A percentile compares a stretch with the other conserved stretches of the same genome.
These are phyloP conservation scores for Cajanus cajan DNA, from an alignment of 306 rosid species.

Conservation along the genomic window DNA sequence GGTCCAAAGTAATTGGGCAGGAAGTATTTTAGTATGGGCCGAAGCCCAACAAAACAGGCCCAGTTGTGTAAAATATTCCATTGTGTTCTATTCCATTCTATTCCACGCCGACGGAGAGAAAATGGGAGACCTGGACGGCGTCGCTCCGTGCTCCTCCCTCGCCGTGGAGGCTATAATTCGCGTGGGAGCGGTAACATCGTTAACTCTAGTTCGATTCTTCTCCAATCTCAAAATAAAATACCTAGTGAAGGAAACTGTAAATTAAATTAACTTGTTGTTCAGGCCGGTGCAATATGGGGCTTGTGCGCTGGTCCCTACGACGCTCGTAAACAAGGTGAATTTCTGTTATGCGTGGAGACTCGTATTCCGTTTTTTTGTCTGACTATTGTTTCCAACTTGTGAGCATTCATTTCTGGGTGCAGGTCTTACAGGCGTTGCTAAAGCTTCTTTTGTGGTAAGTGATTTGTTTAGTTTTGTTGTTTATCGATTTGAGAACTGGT, in stretches of 20 bases:
- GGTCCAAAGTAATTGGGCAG: not conserved
- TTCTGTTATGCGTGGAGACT: not conserved
- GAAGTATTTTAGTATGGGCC: not conserved
- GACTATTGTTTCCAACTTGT: not conserved
- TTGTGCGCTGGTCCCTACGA: conserved; percentile 73
- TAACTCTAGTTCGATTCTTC: not conserved
- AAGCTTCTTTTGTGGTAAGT: conserved; percentile 72
- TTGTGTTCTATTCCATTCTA: not conserved
- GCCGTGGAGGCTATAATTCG: conserved; percentile 61
- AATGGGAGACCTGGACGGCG: conserved; percentile 55
- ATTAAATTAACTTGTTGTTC: conserved; percentile 24
- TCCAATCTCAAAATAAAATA: not conserved
- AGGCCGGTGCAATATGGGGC: conserved; percentile 96
- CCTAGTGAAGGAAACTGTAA: not conserved
- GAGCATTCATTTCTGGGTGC: conserved; percentile 11
- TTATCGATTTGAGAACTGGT: not conserved
- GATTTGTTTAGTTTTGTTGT: not conserved
- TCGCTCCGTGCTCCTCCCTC: conserved; percentile 66
- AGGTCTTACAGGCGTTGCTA: conserved; percentile 66
- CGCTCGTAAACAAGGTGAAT: conserved; percentile 60
- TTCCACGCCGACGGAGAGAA: not conserved
- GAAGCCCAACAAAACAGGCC: conserved; percentile 10
- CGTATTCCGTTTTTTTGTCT: not conserved
- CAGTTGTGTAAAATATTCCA: not conserved
- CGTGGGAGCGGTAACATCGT: conserved; percentile 58